phyloP scores from a whole-genome alignment of 768 basidiomycete genomes.

The Termitomyces sp. region DNA sequence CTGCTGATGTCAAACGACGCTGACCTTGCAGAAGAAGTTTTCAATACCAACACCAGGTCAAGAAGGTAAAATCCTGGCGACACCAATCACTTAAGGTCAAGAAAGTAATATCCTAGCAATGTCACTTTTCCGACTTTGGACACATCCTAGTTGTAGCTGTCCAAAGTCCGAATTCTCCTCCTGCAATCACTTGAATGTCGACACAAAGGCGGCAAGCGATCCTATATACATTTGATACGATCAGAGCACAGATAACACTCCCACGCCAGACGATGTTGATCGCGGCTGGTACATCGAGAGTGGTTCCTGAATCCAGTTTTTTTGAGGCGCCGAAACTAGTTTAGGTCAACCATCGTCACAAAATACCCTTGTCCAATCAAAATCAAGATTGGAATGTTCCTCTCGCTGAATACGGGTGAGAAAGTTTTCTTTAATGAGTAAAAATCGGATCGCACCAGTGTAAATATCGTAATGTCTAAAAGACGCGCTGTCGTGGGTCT shows the following conservation, averaged over 20 bases:
- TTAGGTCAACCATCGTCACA: neutral
- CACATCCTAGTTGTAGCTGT: neutral
- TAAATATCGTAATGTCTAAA: neutral
- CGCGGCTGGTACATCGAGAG: no score
- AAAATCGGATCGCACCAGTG: neutral
- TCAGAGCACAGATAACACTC: neutral
- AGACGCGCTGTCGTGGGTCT: slow-evolving; percentile 19
- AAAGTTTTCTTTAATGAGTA: neutral
- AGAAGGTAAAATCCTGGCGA: neutral
- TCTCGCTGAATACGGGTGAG: neutral
- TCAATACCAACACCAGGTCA: neutral
- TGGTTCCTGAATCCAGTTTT: neutral
- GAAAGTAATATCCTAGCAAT: neutral
- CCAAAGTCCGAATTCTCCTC: neutral
- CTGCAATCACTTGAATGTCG: neutral
- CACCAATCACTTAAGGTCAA: neutral
- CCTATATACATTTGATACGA: neutral
- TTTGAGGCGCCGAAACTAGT: neutral
- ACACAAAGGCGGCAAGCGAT: neutral
- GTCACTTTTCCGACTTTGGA: neutral
- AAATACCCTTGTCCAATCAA: neutral
- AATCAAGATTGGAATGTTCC: neutral
- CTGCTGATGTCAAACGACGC: no score
- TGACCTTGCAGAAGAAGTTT: neutral
- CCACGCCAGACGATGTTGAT: neutral